Evolutionary conservation across 2,329 filamentous ascomycete species (phyloP).

Genomic region (Apiospora phragmitis): DNA sequence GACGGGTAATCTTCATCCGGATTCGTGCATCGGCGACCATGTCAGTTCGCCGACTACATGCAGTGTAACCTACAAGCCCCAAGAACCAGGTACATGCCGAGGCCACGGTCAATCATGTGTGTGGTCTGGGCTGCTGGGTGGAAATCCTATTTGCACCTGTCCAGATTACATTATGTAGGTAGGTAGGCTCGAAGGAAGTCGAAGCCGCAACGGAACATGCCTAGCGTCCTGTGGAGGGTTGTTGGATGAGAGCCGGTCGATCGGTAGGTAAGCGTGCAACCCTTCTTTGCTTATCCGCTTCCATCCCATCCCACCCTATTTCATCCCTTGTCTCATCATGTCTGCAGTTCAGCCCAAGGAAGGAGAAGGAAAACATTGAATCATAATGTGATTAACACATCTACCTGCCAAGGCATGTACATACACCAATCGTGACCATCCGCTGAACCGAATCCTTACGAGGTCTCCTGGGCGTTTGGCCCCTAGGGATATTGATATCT

Average conservation of each 20-base stretch:
- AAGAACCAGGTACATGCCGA: background rate
- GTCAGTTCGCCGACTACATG: slow-evolving; percentile 2
- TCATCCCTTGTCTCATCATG: background rate
- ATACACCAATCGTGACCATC: background rate
- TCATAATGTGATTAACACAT: background rate
- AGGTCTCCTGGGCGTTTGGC: background rate
- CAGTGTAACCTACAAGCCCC: background rate
- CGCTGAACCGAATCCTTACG: background rate
- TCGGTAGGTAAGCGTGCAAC: background rate
- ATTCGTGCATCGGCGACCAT: background rate
- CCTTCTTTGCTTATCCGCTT: background rate
- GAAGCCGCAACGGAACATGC: background rate
- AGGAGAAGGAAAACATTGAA: background rate
- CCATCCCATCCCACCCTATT: background rate
- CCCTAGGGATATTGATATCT: too few species aligned
- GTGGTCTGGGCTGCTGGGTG: background rate
- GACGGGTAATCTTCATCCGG: background rate
- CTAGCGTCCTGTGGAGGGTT: background rate
- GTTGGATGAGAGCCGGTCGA: too few species aligned
- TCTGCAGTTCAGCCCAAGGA: background rate
- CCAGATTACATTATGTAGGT: background rate
- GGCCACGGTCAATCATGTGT: background rate
- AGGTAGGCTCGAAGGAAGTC: background rate
- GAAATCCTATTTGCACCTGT: background rate
- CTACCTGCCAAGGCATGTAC: background rate